Evolutionary conservation across 2,329 filamentous ascomycete species (phyloP), one percentile per base, ranked within the genome.

Genomic region (Acarospora socialis): DNA sequence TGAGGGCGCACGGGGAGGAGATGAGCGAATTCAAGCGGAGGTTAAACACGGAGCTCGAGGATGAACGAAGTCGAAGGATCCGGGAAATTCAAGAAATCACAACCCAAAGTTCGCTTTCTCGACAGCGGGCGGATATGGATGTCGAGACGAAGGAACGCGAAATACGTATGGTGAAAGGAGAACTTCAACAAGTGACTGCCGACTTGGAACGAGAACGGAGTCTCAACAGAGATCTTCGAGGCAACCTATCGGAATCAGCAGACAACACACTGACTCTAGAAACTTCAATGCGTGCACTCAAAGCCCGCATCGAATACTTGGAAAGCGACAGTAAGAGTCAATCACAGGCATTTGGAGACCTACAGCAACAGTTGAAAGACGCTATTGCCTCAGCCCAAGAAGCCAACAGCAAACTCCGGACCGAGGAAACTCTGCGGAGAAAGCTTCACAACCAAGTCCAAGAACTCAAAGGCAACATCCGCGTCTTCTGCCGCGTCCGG

Each of bases 381-480:
- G 84, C 86, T 1, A 56, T 83, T 15, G 68, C 69, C 9, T 60
- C 68, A 13, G 81, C 78, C 1, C 73, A 80, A 18, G 66, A 71
- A 21, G 75, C 81, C 1, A 74, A 80, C 35, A 73, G 82, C 42
- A 93, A 90, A 50, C 65, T 98, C 17, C 77, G 90, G 40, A 82
- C 78, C 47, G 90, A 95, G 51, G 90, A 98, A 57, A 90, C 81
- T 1, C 65, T 93, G 30, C 74, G 90, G 9, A 73, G 90, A 14
- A 87, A 92, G 45, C 68, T 98, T 0, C 93, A 95, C 62, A 95
- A 95, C 56, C 90, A 92, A 53, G 87, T 98, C 28, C 84, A 98
- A 53, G 90, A 98, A 50, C 70, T 98, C 37, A 94, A 93, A 55
- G 90, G 90, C 46, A 98, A 98, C 51, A 98, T 98, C 48, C 79